Evolutionary conservation across 202 grass and related monocot genomes (phyloP), one percentile per base, ranked within the genome.

Genomic region (Elaeis oleifera): DNA sequence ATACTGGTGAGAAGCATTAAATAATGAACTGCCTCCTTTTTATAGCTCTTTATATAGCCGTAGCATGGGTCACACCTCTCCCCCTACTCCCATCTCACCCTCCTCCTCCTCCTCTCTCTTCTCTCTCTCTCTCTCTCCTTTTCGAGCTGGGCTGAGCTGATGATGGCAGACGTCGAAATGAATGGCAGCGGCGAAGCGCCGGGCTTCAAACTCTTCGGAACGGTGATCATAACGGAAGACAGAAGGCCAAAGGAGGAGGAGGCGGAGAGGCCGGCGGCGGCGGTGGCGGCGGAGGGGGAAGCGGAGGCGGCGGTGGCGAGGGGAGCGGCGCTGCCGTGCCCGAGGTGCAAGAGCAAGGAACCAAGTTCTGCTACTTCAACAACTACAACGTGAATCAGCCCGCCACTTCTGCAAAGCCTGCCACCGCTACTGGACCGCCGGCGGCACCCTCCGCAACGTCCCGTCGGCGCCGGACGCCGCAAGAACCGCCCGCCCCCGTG

Each of bases 291-390:
- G 16, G 57, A 16, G 16, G 65, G 5, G 76, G 64, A 28, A 51
- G 29, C 56, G 5, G 56, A 19, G 32, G 76, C 69, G 11, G 60
- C 21, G 50, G 60, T 17, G 50, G 51, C 76, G 27, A 59, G 36
- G 59, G 68, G 27, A 32, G 59, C 27, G 63, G 71, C 55, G 71
- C 56, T 88, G 64, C 83, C 84, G 5, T 96, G 90, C 69, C 90
- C 87, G 53, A 28, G 90, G 71, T 90, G 90, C 61, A 83, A 70
- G 65, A 96, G 90, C 84, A 70, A 73, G 72, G 90, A 90, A 96
- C 90, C 70, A 96, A 96, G 81, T 96, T 96, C 79, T 96, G 90
- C 81, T 96, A 96, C 87, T 96, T 88, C 87, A 96, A 90, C 73
- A 96, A 96, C 83, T 90, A 96, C 84, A 90, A 96, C 87, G 87